Evolutionary conservation across 73 alveolate species (phyloP).

Genomic region (Uronychia setigera): DNA sequence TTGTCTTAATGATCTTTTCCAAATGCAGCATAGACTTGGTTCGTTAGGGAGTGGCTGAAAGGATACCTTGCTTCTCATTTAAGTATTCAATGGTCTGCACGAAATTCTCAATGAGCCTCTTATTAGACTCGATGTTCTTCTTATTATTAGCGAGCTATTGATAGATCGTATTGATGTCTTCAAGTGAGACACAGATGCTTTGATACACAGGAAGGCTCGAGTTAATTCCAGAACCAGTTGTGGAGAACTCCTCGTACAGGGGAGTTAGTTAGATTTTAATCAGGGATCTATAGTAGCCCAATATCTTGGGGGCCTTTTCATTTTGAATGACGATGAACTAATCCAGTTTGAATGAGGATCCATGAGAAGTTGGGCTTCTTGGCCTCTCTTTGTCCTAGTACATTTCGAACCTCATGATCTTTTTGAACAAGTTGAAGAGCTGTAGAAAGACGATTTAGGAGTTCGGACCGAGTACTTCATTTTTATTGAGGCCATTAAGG

Average conservation of each 20-base stretch:
- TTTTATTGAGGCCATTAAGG: neutral
- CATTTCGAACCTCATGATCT: neutral
- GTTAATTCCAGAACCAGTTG: neutral
- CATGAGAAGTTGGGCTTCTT: neutral
- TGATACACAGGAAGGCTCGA: neutral
- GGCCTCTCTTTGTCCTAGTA: neutral
- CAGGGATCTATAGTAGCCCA: neutral
- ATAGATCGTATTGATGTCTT: neutral
- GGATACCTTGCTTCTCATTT: neutral
- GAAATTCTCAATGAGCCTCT: neutral
- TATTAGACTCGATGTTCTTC: neutral
- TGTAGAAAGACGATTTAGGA: neutral
- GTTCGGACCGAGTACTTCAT: neutral
- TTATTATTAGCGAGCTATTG: neutral
- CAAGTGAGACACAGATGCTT: neutral
- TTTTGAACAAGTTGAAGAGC: neutral
- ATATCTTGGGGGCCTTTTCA: neutral
- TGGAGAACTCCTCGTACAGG: neutral
- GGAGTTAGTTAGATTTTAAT: neutral
- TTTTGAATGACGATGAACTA: neutral
- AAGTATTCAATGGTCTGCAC: neutral
- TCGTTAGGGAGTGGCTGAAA: neutral
- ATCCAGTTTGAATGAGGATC: neutral
- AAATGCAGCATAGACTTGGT: neutral
- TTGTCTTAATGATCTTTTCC: neutral